Conservation (phyloP, 192 early-diverging fungal species). For the Coemansia furcata region DNA sequence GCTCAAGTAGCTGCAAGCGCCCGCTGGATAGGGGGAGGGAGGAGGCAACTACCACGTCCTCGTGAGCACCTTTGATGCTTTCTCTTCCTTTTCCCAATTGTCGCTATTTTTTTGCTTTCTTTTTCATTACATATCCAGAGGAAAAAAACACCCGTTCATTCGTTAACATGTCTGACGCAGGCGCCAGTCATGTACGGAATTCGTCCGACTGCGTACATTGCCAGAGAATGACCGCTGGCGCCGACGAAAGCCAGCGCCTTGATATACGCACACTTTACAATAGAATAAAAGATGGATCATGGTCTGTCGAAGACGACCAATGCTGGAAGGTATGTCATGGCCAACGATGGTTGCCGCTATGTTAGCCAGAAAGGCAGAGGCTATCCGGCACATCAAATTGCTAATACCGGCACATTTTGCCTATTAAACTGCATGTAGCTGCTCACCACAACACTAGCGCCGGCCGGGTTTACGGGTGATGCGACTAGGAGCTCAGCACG, state of each 20-base stretch:
- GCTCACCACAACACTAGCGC: background rate
- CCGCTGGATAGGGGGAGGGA: too few relatives aligned
- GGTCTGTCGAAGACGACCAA: conserved; percentile 19
- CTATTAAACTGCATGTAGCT: background rate
- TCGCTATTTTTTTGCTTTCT: background rate
- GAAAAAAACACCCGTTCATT: background rate
- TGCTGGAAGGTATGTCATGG: conserved; percentile 31
- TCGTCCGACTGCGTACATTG: conserved; percentile 33
- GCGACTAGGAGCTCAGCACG: background rate
- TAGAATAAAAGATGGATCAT: conserved; percentile 2
- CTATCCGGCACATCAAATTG: background rate
- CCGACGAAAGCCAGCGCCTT: conserved; percentile 3
- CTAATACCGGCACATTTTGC: background rate
- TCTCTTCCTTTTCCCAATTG: background rate
- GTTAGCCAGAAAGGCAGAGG: background rate
- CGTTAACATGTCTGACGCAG: conserved; percentile 8
- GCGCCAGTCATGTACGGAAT: background rate
- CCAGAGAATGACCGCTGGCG: conserved; percentile 16
- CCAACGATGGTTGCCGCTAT: background rate
- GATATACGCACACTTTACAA: conserved; percentile 16
- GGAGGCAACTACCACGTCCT: too few relatives aligned
- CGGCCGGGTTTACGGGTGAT: background rate
- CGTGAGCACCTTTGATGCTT: background rate
- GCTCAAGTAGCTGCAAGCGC: conserved; percentile 48
- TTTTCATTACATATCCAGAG: background rate